Evolutionary conservation across 2,329 filamentous ascomycete genomes (phyloP), one percentile per base, ranked within the genome.

Genomic region (Clonostachys rhizophaga): DNA sequence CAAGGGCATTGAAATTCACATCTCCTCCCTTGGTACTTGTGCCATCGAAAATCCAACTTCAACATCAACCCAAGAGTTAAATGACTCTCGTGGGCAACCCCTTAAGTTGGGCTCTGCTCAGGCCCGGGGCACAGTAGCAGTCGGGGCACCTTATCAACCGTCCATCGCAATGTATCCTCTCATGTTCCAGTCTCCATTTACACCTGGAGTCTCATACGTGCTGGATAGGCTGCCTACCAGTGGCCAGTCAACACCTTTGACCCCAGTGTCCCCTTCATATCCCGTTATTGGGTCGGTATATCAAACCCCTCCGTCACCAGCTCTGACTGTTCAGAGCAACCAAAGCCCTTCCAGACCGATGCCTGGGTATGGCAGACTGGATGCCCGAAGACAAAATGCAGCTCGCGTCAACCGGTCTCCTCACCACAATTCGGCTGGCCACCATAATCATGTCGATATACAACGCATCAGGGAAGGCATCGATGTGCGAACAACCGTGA

Each of bases 401-500:
- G 65, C 70, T 48, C 66, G 75, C 18, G 62, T 77, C 37, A 63
- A 64, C 42, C 59, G 76, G 53, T 66, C 72, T 12, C 61, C 71
- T n/a, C 71, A 71, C 47, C 71, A 72, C 54, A 76, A 70, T 47
- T 64, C 69, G 6, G 63, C 71, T 2, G 72, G 71, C 33, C 75
- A 81, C 50, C 79, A 84, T 56, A 86, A 85, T 48, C 73, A 81
- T 20, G 82, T 86, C 6, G 81, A 85, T 50, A 71, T 81, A 43
- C 67, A 70, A 47, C 72, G 75, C n/a, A 84, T 85, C 54, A 70
- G 73, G 16, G 74, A 81, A 14, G 87, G 87, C 10, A 78, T 79
- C 42, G 87, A 91, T 60, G 86, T 90, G 49, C 80, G 87, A 45
- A 90, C 87, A 9, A 91, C 86, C 1, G 86, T 88, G 70, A 66